Evolutionary conservation across 2,329 filamentous ascomycete genomes (phyloP), one percentile per base, ranked within the genome.

Genomic region (Nigrograna mackinnonii): DNA sequence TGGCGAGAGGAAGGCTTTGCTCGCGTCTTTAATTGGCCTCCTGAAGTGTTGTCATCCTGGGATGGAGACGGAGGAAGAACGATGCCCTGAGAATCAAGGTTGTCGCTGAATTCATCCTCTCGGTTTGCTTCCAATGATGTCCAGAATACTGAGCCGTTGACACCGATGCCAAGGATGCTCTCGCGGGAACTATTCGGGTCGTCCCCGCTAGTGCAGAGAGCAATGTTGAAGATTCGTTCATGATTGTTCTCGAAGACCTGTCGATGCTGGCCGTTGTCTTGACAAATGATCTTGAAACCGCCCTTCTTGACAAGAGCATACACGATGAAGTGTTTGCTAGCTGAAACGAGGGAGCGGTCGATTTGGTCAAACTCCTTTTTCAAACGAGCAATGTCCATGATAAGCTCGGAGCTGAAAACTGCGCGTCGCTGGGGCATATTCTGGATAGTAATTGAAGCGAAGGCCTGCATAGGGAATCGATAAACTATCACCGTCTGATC

Each of bases 331-430:
- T 86, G 87, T 62, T 89, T 85, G 19, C 90, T 92, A 14, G 92
- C 91, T 4, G 91, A 87, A 37, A 92, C 92, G 22, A 99, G 79
- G 50, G 91, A 95, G 52, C 95, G 88, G 64, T 99, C 94, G 49
- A 96, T 86, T 72, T 97, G 94, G 62, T 99, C 94, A 59, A 97
- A 97, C 4, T 96, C 91, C 73, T 97, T 97, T 79, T 96, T 96
- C 51, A 97, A 79, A 44, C 91, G 84, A 38, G 94, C 92, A 63
- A 99, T 94, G 57, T 96, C 90, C 77, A 96, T 88, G 57, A 96
- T 85, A 32, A 86, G 81, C 53, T 92, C 87, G 43, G 89, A 83
- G 26, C 86, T 85, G 67, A 97, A 85, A 37, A 78, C 71, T 3
- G 85, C 78, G 70, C 46, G 78, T 70, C 47, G 77, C 69, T 51